Evolutionary conservation across 441 rosid species (phyloP).

Genomic region (Erodium chrysanthum): DNA sequence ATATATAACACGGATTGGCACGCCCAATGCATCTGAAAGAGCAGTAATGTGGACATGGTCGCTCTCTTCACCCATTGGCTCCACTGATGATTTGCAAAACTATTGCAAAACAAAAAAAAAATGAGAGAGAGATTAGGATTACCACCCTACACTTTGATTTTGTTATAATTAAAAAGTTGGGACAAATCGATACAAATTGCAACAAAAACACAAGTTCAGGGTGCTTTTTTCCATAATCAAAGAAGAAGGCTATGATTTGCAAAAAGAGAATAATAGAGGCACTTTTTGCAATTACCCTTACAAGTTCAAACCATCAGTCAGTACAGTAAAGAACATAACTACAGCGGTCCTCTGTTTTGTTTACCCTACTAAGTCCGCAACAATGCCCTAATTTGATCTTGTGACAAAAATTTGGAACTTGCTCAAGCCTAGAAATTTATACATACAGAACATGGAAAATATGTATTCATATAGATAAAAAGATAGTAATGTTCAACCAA

Average conservation of each 20-base stretch:
- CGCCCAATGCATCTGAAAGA: slow-evolving; percentile 80
- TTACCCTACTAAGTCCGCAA: not conserved
- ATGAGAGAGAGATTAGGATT: no score
- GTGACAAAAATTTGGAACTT: not conserved
- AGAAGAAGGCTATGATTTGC: no score
- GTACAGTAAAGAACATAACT: no score
- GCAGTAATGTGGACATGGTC: slow-evolving; percentile 50
- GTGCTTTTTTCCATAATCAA: no score
- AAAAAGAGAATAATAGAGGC: no score
- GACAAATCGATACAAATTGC: no score
- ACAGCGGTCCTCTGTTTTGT: no score
- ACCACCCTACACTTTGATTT: no score
- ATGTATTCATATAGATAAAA: not conserved
- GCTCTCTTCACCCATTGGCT: slow-evolving; percentile 99
- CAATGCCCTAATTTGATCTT: slow-evolving; percentile 3
- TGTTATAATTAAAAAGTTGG: no score
- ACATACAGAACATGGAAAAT: not conserved
- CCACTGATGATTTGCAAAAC: slow-evolving; percentile 98
- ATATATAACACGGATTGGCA: slow-evolving; percentile 81
- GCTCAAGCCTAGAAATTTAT: not conserved
- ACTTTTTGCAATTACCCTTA: no score
- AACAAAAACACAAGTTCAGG: no score
- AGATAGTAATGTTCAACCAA: slow-evolving; percentile 24
- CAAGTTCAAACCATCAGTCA: not conserved
- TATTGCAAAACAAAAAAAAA: slow-evolving; percentile 23